Percentiles rank a stretch among this genome's conserved stretches.
These are phyloP conservation scores for Tritrichomonas foetus DNA, from an alignment of 208 protist genomes.

Conservation along the genomic window DNA sequence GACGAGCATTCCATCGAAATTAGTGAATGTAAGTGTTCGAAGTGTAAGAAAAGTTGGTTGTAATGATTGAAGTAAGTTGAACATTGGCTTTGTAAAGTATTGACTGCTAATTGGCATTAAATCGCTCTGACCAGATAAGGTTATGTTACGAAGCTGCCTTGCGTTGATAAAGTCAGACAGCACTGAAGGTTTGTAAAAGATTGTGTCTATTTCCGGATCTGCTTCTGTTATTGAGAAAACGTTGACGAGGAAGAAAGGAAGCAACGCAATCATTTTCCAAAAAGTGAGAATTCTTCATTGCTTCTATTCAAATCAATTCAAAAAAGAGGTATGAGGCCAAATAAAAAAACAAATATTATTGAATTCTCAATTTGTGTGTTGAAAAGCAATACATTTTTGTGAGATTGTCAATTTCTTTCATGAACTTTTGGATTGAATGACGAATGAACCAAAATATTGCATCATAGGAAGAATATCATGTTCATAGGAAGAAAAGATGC, in stretches of 20 bases:
- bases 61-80: neutral
- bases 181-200: neutral
- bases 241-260: neutral
- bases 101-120: neutral
- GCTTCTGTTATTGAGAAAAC: neutral
- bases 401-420: too few species aligned
- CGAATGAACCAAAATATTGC: too few species aligned
- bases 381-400: too few species aligned
- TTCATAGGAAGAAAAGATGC: too few species aligned
- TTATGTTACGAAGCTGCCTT: neutral
- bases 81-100: neutral
- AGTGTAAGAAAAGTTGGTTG: neutral
- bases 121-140: neutral
- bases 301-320: too few species aligned
- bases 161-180: neutral
- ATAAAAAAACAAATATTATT: too few species aligned
- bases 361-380: too few species aligned
- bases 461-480: too few species aligned
- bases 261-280: neutral
- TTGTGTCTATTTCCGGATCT: too few species aligned
- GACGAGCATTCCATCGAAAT: conserved; percentile 33
- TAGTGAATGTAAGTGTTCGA: neutral
- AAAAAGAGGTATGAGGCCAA: too few species aligned
- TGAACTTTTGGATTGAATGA: too few species aligned
- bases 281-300: too few species aligned